Evolutionary conservation across 306 rosid genomes (phyloP), one percentile per base, ranked within the genome.

Genomic region (Fragaria iinumae): DNA sequence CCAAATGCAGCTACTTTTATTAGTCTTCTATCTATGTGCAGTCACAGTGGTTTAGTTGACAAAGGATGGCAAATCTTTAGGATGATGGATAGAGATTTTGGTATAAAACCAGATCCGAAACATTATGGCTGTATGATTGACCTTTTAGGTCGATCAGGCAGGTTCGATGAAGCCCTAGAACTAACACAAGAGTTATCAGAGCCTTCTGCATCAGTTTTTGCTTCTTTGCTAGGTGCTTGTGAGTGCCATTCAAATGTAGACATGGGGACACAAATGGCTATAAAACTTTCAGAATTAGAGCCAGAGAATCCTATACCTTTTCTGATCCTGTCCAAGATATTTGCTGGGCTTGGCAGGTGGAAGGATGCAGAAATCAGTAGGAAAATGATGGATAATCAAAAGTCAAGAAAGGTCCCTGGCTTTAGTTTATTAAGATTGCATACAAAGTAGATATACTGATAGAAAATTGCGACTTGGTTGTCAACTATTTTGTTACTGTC

Each of bases 201-300:
- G 83, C 92, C 92, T 71, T 82, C 88, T 74, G 76, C 75, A 29
- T 86, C 93, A 67, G 83, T 79, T 83, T 84, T 78, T 78, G 81
- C 93, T 79, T 87, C 98, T 71, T 82, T 93, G 82, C 90, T 93
- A 48, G 92, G 96, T 69, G 92, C 97, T 76, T 83, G 90, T 23
- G 79, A 74, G 66, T 71, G 38, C 76, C 85, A 86, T 82, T 79
- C 86, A 66, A 83, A 93, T 81, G 56, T 83, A 23, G 78, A 83
- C 38, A 71, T 91, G 64, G 98, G 90, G 55, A 86, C 88, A 85
- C 93, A 87, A 78, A 86, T 81, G 84, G 86, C 89, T 16, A 67
- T 73, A 80, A 88, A 79, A 77, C 86, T 90, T 65, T 77, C 83
- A 68, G 84, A 91, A 56, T 77, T 88, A 67, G 88, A 91, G 56